A percentile compares a stretch with the other conserved stretches of the same genome.
Conservation (phyloP, 139 green algal species). For the Ettlia oleoabundans region DNA sequence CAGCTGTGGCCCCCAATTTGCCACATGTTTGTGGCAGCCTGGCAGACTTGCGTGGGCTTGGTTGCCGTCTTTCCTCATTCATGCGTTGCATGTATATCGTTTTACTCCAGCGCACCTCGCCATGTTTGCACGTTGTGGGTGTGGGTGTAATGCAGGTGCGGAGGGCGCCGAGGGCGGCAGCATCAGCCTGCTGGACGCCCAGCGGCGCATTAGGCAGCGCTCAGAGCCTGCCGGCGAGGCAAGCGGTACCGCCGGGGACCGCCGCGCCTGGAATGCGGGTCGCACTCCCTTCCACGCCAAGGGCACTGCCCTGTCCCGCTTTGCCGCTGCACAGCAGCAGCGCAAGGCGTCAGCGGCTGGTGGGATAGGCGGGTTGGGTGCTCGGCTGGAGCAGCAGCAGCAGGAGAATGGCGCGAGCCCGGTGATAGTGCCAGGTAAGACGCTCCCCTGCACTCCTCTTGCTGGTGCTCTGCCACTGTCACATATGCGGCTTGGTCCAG, state of each 20-base stretch:
- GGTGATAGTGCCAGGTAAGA: neutral
- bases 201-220: slow-evolving; percentile 34
- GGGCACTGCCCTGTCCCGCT: neutral
- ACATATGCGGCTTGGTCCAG: too few relatives aligned
- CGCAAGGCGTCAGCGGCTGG: slow-evolving; percentile 2
- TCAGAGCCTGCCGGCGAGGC: neutral
- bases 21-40: too few relatives aligned
- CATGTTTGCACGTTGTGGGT: too few relatives aligned
- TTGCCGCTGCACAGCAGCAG: neutral
- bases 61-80: too few relatives aligned
- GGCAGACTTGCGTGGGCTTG: too few relatives aligned
- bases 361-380: neutral
- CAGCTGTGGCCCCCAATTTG: too few relatives aligned
- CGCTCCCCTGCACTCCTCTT: too few relatives aligned
- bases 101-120: too few relatives aligned
- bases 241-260: neutral
- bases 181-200: slow-evolving; percentile 48
- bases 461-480: too few relatives aligned
- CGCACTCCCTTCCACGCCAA: slow-evolving; percentile 38
- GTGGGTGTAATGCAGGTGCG: neutral
- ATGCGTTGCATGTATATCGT: too few relatives aligned
- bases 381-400: neutral
- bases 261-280: slow-evolving; percentile 40
- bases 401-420: neutral
- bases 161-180: slow-evolving; percentile 14